Conservation (phyloP, 2,329 filamentous ascomycete species). For the Hymenoscyphus repandus region DNA sequence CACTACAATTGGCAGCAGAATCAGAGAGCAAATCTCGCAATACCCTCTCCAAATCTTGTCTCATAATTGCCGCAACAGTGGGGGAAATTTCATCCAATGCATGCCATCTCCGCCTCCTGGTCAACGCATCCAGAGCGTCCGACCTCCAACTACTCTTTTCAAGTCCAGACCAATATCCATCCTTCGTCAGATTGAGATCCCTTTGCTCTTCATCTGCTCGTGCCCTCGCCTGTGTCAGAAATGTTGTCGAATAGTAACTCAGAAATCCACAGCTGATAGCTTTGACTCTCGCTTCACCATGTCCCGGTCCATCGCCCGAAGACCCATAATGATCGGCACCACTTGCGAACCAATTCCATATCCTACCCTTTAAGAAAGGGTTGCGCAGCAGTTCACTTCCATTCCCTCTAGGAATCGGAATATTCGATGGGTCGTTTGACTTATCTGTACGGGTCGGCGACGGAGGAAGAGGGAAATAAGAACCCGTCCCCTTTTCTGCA, state of each 20-base stretch:
- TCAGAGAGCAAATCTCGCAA: constrained; percentile 25
- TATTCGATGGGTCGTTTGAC: constrained; percentile 31
- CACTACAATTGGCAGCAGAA: constrained; percentile 31
- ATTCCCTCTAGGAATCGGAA: constrained; percentile 33
- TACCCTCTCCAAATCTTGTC: constrained; percentile 28
- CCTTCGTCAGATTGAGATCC: constrained; percentile 37
- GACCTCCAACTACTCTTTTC: constrained; percentile 23
- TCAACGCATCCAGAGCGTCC: constrained; percentile 31
- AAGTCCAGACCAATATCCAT: constrained; percentile 36
- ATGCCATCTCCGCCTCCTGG: constrained; percentile 35
- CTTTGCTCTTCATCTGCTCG: constrained; percentile 32
- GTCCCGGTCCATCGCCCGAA: constrained; percentile 33
- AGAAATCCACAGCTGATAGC: constrained; percentile 38
- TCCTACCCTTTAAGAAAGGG: constrained; percentile 37
- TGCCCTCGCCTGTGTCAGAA: constrained; percentile 29
- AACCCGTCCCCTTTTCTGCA: constrained; percentile 16
- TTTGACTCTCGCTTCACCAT: constrained; percentile 38
- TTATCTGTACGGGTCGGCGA: constrained; percentile 33
- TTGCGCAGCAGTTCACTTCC: constrained; percentile 28
- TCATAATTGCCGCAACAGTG: constrained; percentile 34
- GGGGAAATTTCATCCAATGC: constrained; percentile 31
- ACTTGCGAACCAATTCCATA: constrained; percentile 42
- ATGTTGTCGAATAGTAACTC: constrained; percentile 40
- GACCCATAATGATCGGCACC: constrained; percentile 40
- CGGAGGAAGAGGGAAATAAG: constrained; percentile 35